Evolutionary conservation across 2,329 filamentous ascomycete genomes (phyloP).

Genomic region (Aspergillus pseudotamarii): DNA sequence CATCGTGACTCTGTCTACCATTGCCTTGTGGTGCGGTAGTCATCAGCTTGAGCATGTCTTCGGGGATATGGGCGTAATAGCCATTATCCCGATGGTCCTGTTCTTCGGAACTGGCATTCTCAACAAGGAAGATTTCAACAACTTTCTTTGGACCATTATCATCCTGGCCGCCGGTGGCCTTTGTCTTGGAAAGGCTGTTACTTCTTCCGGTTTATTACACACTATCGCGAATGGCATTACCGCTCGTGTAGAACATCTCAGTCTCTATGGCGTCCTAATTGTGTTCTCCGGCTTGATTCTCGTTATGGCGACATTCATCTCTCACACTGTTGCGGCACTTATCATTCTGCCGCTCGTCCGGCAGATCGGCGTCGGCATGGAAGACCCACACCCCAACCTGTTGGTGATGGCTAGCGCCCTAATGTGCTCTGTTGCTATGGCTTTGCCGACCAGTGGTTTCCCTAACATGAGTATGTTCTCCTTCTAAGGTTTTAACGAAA

Average conservation of each 20-base stretch:
- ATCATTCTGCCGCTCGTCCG: constrained; percentile 91
- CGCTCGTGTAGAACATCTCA: constrained; percentile 71
- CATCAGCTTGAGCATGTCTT: constrained; percentile 86
- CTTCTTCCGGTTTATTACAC: constrained; percentile 86
- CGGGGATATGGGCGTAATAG: constrained; percentile 97
- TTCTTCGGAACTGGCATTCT: constrained; percentile 97
- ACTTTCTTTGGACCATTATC: constrained; percentile 99
- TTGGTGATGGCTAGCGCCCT: constrained; percentile 92
- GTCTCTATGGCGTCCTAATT: constrained; percentile 81
- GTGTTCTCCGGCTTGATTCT: constrained; percentile 84
- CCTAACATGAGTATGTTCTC: constrained; percentile 94
- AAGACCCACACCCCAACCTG: constrained; percentile 87
- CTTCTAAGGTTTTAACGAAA: constrained; percentile 15
- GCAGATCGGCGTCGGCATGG: constrained; percentile 82
- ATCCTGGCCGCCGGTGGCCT: constrained; percentile 93
- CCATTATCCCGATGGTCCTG: constrained; percentile 90
- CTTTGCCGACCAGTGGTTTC: constrained; percentile 90
- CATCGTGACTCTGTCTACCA: constrained; percentile 78
- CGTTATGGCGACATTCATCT: constrained; percentile 96
- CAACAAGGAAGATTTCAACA: constrained; percentile 99
- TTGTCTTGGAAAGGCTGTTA: constrained; percentile 90
- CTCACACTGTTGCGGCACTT: constrained; percentile 91
- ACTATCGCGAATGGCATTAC: constrained; percentile 83
- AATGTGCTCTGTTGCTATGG: constrained; percentile 99
- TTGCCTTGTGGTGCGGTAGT: constrained; percentile 86